phyloP scores from a whole-genome alignment of 2,329 filamentous ascomycete species.

The Thermothelomyces thermophilus region DNA sequence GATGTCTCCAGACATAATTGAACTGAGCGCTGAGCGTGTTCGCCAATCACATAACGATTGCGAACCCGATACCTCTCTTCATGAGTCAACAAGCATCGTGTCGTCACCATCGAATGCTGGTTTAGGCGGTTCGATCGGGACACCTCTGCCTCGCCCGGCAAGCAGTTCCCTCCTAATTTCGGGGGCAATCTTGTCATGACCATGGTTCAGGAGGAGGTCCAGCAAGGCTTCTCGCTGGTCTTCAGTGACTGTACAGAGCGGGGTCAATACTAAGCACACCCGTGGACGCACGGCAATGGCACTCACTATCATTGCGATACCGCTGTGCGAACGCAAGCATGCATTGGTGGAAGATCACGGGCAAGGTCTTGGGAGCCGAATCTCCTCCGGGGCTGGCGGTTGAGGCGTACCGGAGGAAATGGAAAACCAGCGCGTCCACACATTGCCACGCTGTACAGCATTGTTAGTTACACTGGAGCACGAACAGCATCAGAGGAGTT shows the following conservation, averaged over 20 bases:
- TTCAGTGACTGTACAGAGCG: conserved; percentile 57
- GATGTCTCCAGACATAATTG: not conserved
- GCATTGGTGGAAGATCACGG: conserved; percentile 95
- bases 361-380: conserved; percentile 54
- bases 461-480: not conserved
- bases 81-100: conserved; percentile 71
- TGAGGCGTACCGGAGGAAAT: conserved; percentile 77
- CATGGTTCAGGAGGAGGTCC: conserved; percentile 76
- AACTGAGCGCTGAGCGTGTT: not conserved
- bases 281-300: not conserved
- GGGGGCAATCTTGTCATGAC: conserved; percentile 82
- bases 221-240: conserved; percentile 84
- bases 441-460: conserved; percentile 53
- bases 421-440: conserved; percentile 89
- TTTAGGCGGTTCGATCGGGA: conserved; percentile 55
- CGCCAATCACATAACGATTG: not conserved
- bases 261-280: conserved; percentile 11
- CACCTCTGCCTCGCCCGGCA: conserved; percentile 78
- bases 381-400: conserved; percentile 51
- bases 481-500: too few species aligned
- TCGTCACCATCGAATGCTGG: conserved; percentile 68
- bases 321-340: conserved; percentile 86
- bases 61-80: not conserved
- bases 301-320: conserved; percentile 74
- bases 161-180: conserved; percentile 85